phyloP scores from a whole-genome alignment of 345 rosid species.

The sweet orange (Citrus sinensis) region DNA sequence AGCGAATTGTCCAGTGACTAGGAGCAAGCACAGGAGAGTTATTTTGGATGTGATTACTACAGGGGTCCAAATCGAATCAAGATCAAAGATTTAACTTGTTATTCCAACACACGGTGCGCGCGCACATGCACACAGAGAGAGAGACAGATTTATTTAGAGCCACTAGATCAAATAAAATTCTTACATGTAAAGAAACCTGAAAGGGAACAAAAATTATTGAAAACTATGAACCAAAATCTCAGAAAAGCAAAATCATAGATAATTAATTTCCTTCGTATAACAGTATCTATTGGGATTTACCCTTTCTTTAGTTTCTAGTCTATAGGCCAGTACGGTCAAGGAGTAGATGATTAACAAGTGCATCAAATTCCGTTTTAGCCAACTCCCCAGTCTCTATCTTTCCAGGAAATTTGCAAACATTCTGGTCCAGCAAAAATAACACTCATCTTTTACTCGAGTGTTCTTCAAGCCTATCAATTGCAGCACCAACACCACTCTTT shows the following conservation, averaged over 20 bases:
- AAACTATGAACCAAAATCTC: neutral
- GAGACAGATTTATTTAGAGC: no score
- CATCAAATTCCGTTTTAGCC: neutral
- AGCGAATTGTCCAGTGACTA: neutral
- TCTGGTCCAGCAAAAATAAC: neutral
- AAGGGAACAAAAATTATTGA: neutral
- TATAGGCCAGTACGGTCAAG: neutral
- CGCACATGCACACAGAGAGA: no score
- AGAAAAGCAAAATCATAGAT: neutral
- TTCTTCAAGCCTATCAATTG: constrained; percentile 78
- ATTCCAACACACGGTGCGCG: no score
- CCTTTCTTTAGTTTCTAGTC: neutral
- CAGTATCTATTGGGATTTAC: neutral
- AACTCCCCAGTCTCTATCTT: no score
- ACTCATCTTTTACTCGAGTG: constrained; percentile 41
- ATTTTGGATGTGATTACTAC: no score
- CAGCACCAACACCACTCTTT: constrained; percentile 68
- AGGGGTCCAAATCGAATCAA: neutral
- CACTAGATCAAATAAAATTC: neutral
- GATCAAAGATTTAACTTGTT: neutral
- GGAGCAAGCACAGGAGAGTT: neutral
- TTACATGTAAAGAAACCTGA: neutral
- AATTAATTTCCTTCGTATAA: neutral
- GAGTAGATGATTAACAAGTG: neutral
- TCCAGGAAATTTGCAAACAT: neutral